Percentiles rank a stretch among this genome's conserved stretches.
Conservation (phyloP, 371 early-diverging fungal species). For the Mortierella sp. region DNA sequence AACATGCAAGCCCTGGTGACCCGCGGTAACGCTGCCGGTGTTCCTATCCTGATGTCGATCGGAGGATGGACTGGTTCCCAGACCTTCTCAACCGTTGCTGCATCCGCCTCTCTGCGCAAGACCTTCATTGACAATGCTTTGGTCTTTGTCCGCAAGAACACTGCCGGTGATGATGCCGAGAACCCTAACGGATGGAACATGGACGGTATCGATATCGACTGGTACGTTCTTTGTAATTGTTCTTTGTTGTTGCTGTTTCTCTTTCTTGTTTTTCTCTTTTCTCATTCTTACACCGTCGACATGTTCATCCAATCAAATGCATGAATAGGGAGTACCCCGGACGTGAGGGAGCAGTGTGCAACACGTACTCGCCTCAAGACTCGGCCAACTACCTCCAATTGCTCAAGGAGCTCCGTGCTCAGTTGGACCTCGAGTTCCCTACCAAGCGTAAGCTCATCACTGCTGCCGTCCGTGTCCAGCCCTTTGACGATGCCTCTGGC, state of each 20-base stretch:
- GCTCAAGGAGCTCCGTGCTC: constrained; percentile 73
- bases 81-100: constrained; percentile 72
- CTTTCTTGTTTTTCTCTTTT: background rate
- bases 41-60: constrained; percentile 78
- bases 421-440: constrained; percentile 72
- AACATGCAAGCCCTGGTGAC: constrained; percentile 63
- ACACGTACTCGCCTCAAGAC: constrained; percentile 64
- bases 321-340: constrained; percentile 79
- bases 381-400: constrained; percentile 68
- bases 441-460: constrained; percentile 64
- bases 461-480: constrained; percentile 78
- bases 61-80: constrained; percentile 88
- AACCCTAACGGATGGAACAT: constrained; percentile 59
- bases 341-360: constrained; percentile 75
- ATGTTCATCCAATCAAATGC: background rate
- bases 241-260: background rate
- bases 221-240: constrained; percentile 21
- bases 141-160: constrained; percentile 60
- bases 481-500: constrained; percentile 70
- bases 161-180: constrained; percentile 38
- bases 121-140: constrained; percentile 67
- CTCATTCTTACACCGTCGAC: background rate
- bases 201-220: constrained; percentile 76
- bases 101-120: constrained; percentile 59
- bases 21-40: constrained; percentile 66